A percentile compares a stretch with the other conserved stretches of the same genome.
phyloP scores from a whole-genome alignment of 257 asterid species.

The Jaltomata sinuosa region DNA sequence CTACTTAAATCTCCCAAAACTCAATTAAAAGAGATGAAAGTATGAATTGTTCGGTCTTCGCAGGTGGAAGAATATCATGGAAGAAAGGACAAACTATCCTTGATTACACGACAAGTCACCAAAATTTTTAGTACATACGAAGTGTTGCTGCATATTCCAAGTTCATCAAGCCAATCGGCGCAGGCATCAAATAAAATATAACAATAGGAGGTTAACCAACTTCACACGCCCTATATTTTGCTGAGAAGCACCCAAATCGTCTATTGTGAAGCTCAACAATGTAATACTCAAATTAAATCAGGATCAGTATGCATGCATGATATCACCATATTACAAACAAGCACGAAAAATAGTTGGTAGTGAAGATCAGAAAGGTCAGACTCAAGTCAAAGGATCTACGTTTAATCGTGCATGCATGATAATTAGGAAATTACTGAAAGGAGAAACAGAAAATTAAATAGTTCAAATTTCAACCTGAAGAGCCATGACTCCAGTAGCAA shows the following conservation, averaged over 20 bases:
- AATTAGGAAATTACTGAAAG: background rate
- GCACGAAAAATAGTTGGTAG: background rate
- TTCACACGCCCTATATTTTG: background rate
- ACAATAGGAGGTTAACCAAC: background rate
- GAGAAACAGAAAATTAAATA: background rate
- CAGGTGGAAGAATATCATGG: background rate
- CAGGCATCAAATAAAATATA: background rate
- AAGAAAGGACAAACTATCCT: background rate
- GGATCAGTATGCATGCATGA: background rate
- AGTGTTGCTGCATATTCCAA: background rate
- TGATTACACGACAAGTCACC: background rate
- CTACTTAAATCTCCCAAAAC: background rate
- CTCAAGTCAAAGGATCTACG: background rate
- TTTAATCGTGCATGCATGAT: background rate
- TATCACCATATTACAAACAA: background rate
- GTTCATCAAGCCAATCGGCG: background rate
- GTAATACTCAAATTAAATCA: background rate
- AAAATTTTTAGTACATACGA: background rate
- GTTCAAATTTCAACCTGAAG: slow-evolving; percentile 60
- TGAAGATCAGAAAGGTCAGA: background rate
- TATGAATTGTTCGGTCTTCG: background rate
- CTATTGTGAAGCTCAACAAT: background rate
- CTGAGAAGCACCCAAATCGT: background rate
- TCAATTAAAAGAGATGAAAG: background rate
- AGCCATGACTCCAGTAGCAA: slow-evolving; percentile 95